Evolutionary conservation across 1,139 yeast genomes (phyloP).

Genomic region (Geotrichum citri-aurantii): DNA sequence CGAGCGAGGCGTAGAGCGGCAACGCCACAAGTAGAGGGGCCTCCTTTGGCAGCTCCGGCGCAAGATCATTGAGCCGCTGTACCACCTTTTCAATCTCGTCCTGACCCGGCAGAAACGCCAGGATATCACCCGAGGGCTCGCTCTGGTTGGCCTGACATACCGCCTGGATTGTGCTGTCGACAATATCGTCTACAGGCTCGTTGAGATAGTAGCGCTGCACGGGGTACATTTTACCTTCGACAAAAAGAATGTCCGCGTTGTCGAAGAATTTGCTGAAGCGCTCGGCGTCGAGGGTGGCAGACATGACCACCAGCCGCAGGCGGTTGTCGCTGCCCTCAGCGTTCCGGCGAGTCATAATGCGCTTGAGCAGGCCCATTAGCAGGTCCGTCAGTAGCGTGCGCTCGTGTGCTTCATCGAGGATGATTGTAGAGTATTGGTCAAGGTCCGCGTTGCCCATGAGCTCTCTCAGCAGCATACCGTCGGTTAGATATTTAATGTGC

Average conservation of each 20-base stretch:
- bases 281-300: conserved; percentile 95
- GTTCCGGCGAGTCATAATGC: conserved; percentile 37
- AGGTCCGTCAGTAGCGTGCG: conserved; percentile 88
- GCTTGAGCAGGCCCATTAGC: conserved; percentile 79
- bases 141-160: conserved; percentile 72
- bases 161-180: conserved; percentile 69
- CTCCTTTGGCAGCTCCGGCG: conserved; percentile 62
- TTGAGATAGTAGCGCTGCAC: conserved; percentile 65
- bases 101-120: conserved; percentile 92
- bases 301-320: conserved; percentile 67
- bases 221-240: conserved; percentile 86
- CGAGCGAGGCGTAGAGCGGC: conserved; percentile 89
- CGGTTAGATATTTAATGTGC: conserved; percentile 78
- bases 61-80: conserved; percentile 51
- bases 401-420: conserved; percentile 97
- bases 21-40: conserved; percentile 72
- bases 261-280: conserved; percentile 72
- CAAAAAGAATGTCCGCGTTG: conserved; percentile 70
- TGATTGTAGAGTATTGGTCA: conserved; percentile 63
- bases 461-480: conserved; percentile 95
- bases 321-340: conserved; percentile 30
- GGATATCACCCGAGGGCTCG: conserved; percentile 76
- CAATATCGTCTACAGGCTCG: conserved; percentile 67
- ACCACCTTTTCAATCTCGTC: conserved; percentile 93
- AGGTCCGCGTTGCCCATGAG: conserved; percentile 69